Base-by-base conservation (phyloP, 2,329 filamentous ascomycete genomes). In the Alternaria brassicicola region DNA sequence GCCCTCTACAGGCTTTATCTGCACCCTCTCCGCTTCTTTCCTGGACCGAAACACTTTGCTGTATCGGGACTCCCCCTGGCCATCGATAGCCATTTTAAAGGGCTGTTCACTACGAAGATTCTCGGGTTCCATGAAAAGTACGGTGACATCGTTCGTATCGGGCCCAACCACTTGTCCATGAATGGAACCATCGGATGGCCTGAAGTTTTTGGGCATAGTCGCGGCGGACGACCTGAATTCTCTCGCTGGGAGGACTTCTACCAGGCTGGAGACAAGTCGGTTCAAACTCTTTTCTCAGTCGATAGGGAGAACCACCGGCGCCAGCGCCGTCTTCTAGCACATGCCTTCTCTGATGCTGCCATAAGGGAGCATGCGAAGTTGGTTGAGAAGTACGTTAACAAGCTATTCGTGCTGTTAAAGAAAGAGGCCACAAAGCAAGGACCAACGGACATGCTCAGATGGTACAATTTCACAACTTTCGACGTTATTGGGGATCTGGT, bases 401-500 rank as follows among this genome's bases (percentile, higher is more conserved):
- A 68, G 15, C 33, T 61, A 0, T 53, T 49, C n/a, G 41, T 5
- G 10, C 48, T 23, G 15, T 23, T 48, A 17, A n/a, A 10, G 1
- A 31, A 6, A 31, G 17, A 31, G 17, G 25, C 42, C 7, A 12
- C 15, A 6, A 30, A 33, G 3, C 3, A 12, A 5, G 23, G 3
- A 10, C 43, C 33, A 8, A 19, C 49, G 8, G 50, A 62, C 23
- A 48, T 59, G 23, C 31, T 35, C 26, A 35, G 50, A 6, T 80
- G 75, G 72, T 71, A 69, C 42, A 77, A 77, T 25, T 78, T 65
- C 41, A 70, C 71, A 1, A 75, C 75, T 2, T 80, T 80, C 50
- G 78, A 81, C 52, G 71, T 80, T 17, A 75, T 81, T 38, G 78
- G 78, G 0, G 77, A 81, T 30, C 53, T 81, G 1, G 67, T 73